Base-by-base conservation (phyloP, 208 protist genomes). In the Leishmania guyanensis region DNA sequence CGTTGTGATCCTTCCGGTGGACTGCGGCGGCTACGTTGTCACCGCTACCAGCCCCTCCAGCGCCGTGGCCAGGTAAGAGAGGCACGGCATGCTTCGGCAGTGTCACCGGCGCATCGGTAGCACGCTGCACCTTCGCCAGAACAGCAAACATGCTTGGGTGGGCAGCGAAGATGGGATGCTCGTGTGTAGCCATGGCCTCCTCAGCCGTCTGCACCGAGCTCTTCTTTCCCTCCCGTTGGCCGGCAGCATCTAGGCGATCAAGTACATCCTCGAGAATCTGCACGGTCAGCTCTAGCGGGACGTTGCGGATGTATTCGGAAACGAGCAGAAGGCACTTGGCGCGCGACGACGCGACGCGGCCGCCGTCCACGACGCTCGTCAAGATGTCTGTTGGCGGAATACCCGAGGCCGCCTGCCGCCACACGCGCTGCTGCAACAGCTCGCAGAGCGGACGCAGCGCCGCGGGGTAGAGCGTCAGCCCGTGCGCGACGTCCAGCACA, bases 71-170 rank as follows among this genome's bases (percentile, higher is more conserved):
- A 39, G 72, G 62, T 46, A 33, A 36, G 9, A 16, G 33, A 16
- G 51, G 14, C 0, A 46, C 51, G 16, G 51, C n/a, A 71, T 82
- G 36, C 48, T 86, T 88, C 36, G 66, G 72, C 68, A 76, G 60
- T 51, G 85, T 81, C 43, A 73, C 88, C n/a, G 91, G 85, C 2
- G 85, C 84, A 69, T 95, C 89, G 14, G 89, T 88, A n/a, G 91
- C 86, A 39, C 93, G 90, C 77, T 98, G 94, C 53, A 98, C 89
- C 79, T 98, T 98, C 20, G 94, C 93, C 16, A 98, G 86, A n/a
- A 98, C 79, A 6, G 91, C 92, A 81, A 93, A 93, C 86, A 96
- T 92, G 81, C 90, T 91, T 1, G 90, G 87, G 26, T 88, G 88
- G 9, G 85, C 87, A 29, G 87, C 82, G 20, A 78, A 86, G 8